These are phyloP conservation scores for Peniophora sp. DNA, from an alignment of 1,284 basidiomycete species.

Conservation along the genomic window DNA sequence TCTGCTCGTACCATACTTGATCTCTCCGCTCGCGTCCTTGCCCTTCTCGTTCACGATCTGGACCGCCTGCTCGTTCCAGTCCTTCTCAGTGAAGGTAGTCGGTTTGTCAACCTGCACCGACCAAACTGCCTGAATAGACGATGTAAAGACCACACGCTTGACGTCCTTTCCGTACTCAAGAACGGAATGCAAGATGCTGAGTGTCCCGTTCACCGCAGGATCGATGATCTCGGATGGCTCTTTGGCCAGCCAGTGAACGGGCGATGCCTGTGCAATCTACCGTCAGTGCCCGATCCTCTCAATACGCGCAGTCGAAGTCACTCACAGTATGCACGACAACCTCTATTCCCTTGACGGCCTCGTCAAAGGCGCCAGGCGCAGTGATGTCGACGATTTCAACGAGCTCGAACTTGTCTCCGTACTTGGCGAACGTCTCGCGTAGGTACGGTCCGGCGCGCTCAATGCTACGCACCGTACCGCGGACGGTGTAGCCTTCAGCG, in stretches of 20 bases:
- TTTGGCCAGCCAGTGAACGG: neutral
- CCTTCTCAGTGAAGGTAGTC: slow-evolving; percentile 3
- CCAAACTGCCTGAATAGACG: slow-evolving; percentile 8
- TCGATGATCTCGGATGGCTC: slow-evolving; percentile 16
- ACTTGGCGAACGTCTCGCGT: slow-evolving; percentile 25
- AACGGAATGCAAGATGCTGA: slow-evolving; percentile 25
- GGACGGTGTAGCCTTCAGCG: slow-evolving; percentile 29
- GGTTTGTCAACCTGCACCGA: neutral
- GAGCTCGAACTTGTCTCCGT: slow-evolving; percentile 27
- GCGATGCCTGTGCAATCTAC: slow-evolving; percentile 9
- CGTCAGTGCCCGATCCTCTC: no score
- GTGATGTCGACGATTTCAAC: slow-evolving; percentile 35
- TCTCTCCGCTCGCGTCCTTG: neutral
- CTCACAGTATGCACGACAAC: slow-evolving; percentile 15
- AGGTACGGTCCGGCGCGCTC: slow-evolving; percentile 38
- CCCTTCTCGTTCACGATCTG: slow-evolving; percentile 6
- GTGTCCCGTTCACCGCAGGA: slow-evolving; percentile 35
- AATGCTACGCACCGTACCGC: slow-evolving; percentile 38
- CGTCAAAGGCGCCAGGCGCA: slow-evolving; percentile 22
- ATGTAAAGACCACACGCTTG: slow-evolving; percentile 13
- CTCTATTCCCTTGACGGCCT: slow-evolving; percentile 29
- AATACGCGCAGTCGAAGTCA: no score
- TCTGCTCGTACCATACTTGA: slow-evolving; percentile 9
- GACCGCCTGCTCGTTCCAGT: slow-evolving; percentile 9
- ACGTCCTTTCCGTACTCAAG: slow-evolving; percentile 6